Evolutionary conservation across 306 rosid genomes (phyloP).

Genomic region (Parietaria judaica): DNA sequence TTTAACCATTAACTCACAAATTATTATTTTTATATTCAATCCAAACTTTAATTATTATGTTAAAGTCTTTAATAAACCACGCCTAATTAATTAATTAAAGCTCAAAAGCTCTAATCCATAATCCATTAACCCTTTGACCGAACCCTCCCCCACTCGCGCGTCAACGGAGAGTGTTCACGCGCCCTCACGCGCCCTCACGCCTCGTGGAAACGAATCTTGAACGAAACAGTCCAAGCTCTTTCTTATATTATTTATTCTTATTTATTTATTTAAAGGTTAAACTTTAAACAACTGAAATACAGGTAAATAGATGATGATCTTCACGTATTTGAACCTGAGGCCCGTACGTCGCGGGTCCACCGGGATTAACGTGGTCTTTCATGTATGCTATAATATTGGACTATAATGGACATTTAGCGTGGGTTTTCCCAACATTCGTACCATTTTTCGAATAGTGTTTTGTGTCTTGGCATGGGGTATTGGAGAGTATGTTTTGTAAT

Average conservation of each 20-base stretch:
- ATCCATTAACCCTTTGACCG: too few relatives aligned
- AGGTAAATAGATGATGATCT: slow-evolving; percentile 8
- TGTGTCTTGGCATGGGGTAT: too few relatives aligned
- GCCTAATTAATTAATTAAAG: too few relatives aligned
- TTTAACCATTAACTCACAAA: too few relatives aligned
- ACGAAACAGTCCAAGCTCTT: background rate
- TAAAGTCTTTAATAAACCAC: too few relatives aligned
- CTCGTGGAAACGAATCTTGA: background rate
- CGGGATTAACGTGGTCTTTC: background rate
- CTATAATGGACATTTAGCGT: slow-evolving; percentile 3
- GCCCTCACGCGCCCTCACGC: background rate
- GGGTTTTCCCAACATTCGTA: too few relatives aligned
- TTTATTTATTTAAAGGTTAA: background rate
- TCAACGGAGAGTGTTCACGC: background rate
- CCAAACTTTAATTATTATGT: too few relatives aligned
- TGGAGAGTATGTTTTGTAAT: too few relatives aligned
- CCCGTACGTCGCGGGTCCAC: slow-evolving; percentile 3
- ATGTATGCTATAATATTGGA: background rate
- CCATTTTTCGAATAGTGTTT: too few relatives aligned
- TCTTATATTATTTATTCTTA: background rate
- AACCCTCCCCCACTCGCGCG: background rate
- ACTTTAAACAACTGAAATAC: too few relatives aligned
- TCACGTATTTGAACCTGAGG: slow-evolving; percentile 21
- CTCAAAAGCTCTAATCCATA: too few relatives aligned
- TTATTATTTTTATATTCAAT: too few relatives aligned